phyloP scores from a whole-genome alignment of 352 stramenopile genomes.

The Pythium grandisporangium region DNA sequence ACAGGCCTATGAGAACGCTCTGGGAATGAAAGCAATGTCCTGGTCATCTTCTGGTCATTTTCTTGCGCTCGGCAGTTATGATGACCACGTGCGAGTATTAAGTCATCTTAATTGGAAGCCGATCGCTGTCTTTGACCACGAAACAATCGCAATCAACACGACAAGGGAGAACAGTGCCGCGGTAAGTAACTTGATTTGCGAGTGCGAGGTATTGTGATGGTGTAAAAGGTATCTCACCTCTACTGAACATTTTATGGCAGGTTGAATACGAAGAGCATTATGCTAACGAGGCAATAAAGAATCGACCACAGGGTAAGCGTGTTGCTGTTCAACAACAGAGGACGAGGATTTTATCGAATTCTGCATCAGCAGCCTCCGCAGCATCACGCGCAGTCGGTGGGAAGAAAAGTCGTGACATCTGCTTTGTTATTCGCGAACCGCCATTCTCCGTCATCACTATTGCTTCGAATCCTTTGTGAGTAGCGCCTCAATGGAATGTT shows the following conservation, averaged over 20 bases:
- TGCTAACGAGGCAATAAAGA: conserved; percentile 28
- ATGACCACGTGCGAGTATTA: conserved; percentile 66
- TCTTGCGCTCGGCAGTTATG: conserved; percentile 67
- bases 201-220: too few species aligned
- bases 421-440: conserved; percentile 54
- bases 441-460: conserved; percentile 70
- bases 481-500: too few species aligned
- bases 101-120: conserved; percentile 75
- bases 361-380: conserved; percentile 43
- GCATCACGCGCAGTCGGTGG: conserved; percentile 43
- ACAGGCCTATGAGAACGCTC: conserved; percentile 70
- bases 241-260: too few species aligned
- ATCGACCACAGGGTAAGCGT: conserved; percentile 52
- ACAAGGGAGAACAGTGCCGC: conserved; percentile 35
- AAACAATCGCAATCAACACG: conserved; percentile 32
- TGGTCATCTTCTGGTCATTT: conserved; percentile 77
- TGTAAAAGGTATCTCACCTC: too few species aligned
- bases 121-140: conserved; percentile 65
- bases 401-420: conserved; percentile 40
- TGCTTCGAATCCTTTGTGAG: conserved; percentile 55
- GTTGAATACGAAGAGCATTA: conserved; percentile 69
- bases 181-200: conserved; percentile 10
- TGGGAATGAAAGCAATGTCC: conserved; percentile 62
- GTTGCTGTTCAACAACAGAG: conserved; percentile 28
- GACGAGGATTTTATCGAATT: conserved; percentile 39